Conservation (phyloP, 495 filamentous ascomycete genomes). For the Hyaloscypha bicolor region DNA sequence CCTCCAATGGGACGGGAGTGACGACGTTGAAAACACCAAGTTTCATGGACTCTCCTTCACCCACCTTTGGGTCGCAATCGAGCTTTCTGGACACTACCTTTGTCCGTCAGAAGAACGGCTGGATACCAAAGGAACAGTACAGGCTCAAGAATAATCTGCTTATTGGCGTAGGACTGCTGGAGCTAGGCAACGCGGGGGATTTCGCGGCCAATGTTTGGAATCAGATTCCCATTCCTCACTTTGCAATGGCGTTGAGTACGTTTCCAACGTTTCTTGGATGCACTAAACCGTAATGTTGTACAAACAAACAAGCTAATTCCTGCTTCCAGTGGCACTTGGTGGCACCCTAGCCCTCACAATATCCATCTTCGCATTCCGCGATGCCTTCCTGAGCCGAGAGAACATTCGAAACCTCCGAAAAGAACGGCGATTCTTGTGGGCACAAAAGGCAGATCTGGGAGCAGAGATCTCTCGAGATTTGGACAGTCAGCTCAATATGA, state of each 20-base stretch:
- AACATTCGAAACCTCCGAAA: constrained; percentile 45
- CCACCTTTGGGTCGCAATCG: neutral
- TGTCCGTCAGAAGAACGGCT: neutral
- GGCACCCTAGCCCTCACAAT: constrained; percentile 48
- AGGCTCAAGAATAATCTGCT: constrained; percentile 52
- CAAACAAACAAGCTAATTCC: neutral
- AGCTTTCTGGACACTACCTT: neutral
- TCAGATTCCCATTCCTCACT: constrained; percentile 45
- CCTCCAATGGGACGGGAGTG: too few relatives aligned
- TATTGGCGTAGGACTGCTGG: constrained; percentile 49
- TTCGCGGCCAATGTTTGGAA: constrained; percentile 60
- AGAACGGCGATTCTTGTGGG: constrained; percentile 41
- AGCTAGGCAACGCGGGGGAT: constrained; percentile 54
- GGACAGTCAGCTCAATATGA: constrained; percentile 42
- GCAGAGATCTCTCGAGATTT: constrained; percentile 24
- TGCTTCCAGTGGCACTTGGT: constrained; percentile 44
- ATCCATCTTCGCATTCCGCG: constrained; percentile 45
- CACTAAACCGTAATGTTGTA: neutral
- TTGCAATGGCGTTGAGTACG: constrained; percentile 43
- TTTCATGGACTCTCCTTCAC: neutral
- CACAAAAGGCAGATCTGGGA: constrained; percentile 13
- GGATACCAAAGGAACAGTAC: constrained; percentile 26
- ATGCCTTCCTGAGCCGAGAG: constrained; percentile 44
- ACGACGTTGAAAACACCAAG: neutral
- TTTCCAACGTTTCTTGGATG: neutral